Evolutionary conservation across 2,329 filamentous ascomycete genomes (phyloP).

Genomic region (Lasiodiplodia sp.): DNA sequence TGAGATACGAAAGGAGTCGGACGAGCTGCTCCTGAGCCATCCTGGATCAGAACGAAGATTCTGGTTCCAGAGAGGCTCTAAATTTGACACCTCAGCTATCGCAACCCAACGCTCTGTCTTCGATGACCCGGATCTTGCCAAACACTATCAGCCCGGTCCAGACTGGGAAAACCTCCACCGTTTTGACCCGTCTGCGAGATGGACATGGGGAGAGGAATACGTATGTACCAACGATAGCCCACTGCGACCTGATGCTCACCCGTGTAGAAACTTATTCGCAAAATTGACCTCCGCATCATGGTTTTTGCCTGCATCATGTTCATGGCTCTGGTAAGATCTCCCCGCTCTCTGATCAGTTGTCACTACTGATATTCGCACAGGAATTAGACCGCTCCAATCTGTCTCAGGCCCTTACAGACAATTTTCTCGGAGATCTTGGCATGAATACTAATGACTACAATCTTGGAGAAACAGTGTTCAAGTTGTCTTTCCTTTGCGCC

Average conservation of each 20-base stretch:
- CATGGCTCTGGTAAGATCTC: constrained; percentile 48
- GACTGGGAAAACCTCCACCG: constrained; percentile 39
- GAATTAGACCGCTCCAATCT: constrained; percentile 49
- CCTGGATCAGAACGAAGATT: constrained; percentile 36
- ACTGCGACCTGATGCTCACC: background rate
- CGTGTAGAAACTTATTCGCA: constrained; percentile 36
- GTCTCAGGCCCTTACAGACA: constrained; percentile 37
- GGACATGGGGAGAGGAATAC: constrained; percentile 39
- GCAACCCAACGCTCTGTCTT: constrained; percentile 32
- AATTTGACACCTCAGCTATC: constrained; percentile 32
- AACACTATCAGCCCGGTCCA: constrained; percentile 30
- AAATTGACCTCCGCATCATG: constrained; percentile 45
- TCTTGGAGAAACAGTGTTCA: constrained; percentile 37
- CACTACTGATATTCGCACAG: constrained; percentile 30
- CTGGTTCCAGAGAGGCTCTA: constrained; percentile 37
- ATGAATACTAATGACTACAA: constrained; percentile 40
- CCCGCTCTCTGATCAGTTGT: background rate
- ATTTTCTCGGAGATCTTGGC: constrained; percentile 36
- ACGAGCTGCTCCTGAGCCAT: constrained; percentile 33
- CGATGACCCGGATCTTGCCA: constrained; percentile 33
- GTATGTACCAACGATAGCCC: background rate
- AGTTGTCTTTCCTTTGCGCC: constrained; percentile 35
- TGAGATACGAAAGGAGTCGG: constrained; percentile 7
- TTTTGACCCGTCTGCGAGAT: constrained; percentile 37
- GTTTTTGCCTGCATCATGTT: constrained; percentile 56